phyloP scores from a whole-genome alignment of 768 basidiomycete species.

The Russula dissimulans region DNA sequence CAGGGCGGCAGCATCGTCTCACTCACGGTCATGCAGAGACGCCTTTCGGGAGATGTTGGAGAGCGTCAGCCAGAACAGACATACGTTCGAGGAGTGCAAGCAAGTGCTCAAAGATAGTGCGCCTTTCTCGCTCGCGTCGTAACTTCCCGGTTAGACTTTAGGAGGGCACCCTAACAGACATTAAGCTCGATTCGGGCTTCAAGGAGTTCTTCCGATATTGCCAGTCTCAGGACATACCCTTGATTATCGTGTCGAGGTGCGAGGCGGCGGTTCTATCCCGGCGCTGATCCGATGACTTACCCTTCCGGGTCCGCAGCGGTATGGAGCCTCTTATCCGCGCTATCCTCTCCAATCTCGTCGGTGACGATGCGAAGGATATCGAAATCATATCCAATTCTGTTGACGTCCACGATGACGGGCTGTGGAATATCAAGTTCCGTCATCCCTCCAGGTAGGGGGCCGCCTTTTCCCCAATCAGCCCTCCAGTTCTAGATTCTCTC shows the following conservation, averaged over 20 bases:
- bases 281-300: not conserved
- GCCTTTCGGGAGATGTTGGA: conserved; percentile 80
- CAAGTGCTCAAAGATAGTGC: conserved; percentile 61
- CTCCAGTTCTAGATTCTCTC: not conserved
- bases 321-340: conserved; percentile 93
- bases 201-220: conserved; percentile 82
- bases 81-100: conserved; percentile 82
- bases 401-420: conserved; percentile 48
- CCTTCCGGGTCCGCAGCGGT: conserved; percentile 41
- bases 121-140: conserved; percentile 21
- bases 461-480: not conserved
- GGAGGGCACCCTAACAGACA: conserved; percentile 41
- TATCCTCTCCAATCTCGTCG: conserved; percentile 75
- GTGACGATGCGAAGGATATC: conserved; percentile 63
- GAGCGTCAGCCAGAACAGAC: conserved; percentile 64
- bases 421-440: conserved; percentile 78
- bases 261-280: not conserved
- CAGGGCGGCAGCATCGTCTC: not conserved
- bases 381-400: conserved; percentile 95
- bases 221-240: conserved; percentile 67
- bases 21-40: conserved; percentile 44
- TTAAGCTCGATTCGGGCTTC: conserved; percentile 83
- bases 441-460: conserved; percentile 68
- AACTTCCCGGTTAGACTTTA: not conserved
- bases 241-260: conserved; percentile 89